These are phyloP conservation scores for Fistulifera solaris DNA, from an alignment of 108 stramenopile genomes.

Conservation along the genomic window DNA sequence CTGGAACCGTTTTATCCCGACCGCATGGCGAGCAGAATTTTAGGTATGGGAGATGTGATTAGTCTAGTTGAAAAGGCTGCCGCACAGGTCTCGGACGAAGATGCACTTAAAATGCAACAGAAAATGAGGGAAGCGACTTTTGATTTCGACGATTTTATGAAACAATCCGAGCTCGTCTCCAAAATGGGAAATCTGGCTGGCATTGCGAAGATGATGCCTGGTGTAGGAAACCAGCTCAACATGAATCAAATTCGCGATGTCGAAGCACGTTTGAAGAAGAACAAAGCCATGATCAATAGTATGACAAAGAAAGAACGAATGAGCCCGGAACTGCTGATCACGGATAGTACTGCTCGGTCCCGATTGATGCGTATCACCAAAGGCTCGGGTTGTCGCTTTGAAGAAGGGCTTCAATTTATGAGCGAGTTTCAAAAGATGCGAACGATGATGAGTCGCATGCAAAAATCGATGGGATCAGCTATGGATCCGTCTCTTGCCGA, in stretches of 20 bases:
- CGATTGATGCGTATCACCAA: constrained; percentile 76
- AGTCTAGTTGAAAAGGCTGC: constrained; percentile 93
- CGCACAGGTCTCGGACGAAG: constrained; percentile 81
- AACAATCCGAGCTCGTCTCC: constrained; percentile 73
- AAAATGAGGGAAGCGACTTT: constrained; percentile 85
- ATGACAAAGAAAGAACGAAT: constrained; percentile 89
- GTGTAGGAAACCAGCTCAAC: constrained; percentile 73
- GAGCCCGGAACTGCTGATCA: constrained; percentile 81
- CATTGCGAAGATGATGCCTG: constrained; percentile 93
- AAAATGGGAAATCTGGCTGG: constrained; percentile 86
- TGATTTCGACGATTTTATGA: constrained; percentile 91
- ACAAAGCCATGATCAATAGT: constrained; percentile 81
- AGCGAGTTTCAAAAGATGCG: constrained; percentile 92
- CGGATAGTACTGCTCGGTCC: constrained; percentile 58
- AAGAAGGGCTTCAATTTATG: constrained; percentile 74
- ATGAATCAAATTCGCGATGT: constrained; percentile 52
- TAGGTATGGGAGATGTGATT: constrained; percentile 96
- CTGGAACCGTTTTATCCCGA: constrained; percentile 95
- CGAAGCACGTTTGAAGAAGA: constrained; percentile 66
- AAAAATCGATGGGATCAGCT: constrained; percentile 64
- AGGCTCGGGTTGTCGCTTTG: constrained; percentile 59
- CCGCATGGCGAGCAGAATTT: constrained; percentile 92
- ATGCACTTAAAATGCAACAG: constrained; percentile 70
- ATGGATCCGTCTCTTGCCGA: constrained; percentile 25
- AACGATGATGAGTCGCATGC: constrained; percentile 93